These are phyloP conservation scores for Balakata baccata DNA, from an alignment of 345 rosid genomes.

Conservation along the genomic window DNA sequence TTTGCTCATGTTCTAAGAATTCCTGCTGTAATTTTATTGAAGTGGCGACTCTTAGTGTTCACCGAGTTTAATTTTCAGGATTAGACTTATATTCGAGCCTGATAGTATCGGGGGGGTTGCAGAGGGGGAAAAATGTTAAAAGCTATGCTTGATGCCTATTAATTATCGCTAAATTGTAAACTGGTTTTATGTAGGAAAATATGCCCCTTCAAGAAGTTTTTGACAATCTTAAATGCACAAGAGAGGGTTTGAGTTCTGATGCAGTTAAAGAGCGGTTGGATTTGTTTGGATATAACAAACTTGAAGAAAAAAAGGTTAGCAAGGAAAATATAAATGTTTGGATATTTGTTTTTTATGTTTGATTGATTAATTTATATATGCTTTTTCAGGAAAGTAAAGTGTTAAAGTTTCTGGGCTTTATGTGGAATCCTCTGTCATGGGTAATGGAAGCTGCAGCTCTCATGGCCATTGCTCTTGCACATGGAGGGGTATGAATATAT, in stretches of 20 bases:
- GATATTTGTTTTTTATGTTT: not conserved
- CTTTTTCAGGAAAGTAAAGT: slow-evolving; percentile 49
- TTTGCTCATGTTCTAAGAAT: not conserved
- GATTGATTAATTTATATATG: slow-evolving; percentile 11
- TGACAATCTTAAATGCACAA: slow-evolving; percentile 43
- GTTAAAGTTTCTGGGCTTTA: slow-evolving; percentile 55
- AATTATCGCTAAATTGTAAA: not conserved
- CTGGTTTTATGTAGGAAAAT: slow-evolving; percentile 40
- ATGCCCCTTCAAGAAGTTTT: slow-evolving; percentile 53
- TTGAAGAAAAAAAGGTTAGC: slow-evolving; percentile 50
- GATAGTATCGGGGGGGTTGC: too few species aligned
- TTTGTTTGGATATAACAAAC: slow-evolving; percentile 57
- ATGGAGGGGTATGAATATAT: slow-evolving; percentile 49
- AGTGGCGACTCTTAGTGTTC: too few species aligned
- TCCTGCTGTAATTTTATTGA: not conserved
- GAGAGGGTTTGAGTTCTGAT: slow-evolving; percentile 39
- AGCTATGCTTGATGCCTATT: not conserved
- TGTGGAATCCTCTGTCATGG: slow-evolving; percentile 78
- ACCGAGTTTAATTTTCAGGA: too few species aligned
- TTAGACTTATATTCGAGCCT: too few species aligned
- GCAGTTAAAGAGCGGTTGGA: slow-evolving; percentile 42
- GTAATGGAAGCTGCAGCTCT: slow-evolving; percentile 77
- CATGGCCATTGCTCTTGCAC: slow-evolving; percentile 63
- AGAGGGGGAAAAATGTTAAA: not conserved
- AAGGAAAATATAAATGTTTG: not conserved